Conservation (phyloP, 352 stramenopile species). For the Phytophthora sojae region DNA sequence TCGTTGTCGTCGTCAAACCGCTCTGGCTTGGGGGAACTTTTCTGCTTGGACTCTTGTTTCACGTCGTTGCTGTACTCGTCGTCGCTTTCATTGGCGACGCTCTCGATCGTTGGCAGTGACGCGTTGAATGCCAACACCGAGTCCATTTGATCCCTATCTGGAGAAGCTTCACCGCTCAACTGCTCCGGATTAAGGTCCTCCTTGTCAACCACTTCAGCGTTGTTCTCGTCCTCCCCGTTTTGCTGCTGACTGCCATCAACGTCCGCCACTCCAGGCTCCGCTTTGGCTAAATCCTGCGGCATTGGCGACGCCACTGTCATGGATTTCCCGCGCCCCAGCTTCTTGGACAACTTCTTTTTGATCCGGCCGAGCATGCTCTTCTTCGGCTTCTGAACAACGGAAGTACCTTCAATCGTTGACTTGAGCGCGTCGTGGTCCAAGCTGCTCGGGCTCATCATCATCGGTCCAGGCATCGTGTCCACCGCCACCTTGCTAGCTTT, state of each 20-base stretch:
- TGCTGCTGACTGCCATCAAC: conserved; percentile 15
- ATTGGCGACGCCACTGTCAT: conserved; percentile 33
- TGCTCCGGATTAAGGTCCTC: not conserved
- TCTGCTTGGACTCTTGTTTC: conserved; percentile 15
- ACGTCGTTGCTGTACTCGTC: not conserved
- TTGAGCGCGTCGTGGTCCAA: conserved; percentile 9
- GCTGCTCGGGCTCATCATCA: conserved; percentile 42
- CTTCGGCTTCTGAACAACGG: conserved; percentile 48
- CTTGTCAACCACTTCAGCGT: conserved; percentile 18
- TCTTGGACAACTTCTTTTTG: conserved; percentile 70
- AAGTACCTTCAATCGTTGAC: not conserved
- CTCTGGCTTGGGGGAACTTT: conserved; percentile 6
- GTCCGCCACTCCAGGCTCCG: conserved; percentile 23
- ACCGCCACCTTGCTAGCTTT: not conserved
- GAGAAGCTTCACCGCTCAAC: not conserved
- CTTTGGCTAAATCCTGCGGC: conserved; percentile 41
- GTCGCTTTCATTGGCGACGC: not conserved
- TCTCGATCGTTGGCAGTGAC: not conserved
- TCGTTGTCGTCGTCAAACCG: conserved; percentile 12
- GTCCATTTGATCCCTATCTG: conserved; percentile 7
- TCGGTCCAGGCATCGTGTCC: conserved; percentile 30
- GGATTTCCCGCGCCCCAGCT: conserved; percentile 57
- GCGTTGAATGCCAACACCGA: conserved; percentile 26
- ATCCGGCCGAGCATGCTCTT: conserved; percentile 72
- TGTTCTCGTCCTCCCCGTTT: conserved; percentile 22